Conservation (phyloP, 257 asterid genomes). For the Lavandula angustifolia region DNA sequence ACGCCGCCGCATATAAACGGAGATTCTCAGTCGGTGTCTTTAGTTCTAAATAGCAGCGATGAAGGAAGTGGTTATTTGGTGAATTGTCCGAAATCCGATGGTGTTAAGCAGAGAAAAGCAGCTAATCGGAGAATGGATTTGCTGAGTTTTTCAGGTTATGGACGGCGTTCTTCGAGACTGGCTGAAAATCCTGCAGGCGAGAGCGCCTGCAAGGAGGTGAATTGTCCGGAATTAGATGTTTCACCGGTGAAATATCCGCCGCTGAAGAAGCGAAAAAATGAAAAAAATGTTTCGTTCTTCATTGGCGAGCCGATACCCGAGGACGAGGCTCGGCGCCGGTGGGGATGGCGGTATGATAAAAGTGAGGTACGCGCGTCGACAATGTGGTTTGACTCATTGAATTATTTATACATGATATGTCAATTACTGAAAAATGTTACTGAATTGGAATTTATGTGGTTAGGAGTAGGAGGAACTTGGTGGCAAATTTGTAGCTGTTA, state of each 20-base stretch:
- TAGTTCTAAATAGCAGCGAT: conserved; percentile 9
- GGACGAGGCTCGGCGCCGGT: conserved; percentile 48
- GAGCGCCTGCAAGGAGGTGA: conserved; percentile 14
- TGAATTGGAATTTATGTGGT: neutral
- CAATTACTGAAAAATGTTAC: neutral
- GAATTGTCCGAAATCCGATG: conserved; percentile 26
- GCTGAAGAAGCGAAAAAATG: conserved; percentile 36
- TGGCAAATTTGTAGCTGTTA: conserved; percentile 8
- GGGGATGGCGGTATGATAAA: conserved; percentile 47
- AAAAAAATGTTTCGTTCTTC: conserved; percentile 34
- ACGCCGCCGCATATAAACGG: conserved; percentile 14
- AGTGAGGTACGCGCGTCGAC: conserved; percentile 36
- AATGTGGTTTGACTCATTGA: conserved; percentile 7
- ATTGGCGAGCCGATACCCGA: conserved; percentile 42
- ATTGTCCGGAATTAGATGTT: conserved; percentile 25
- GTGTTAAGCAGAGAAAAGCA: conserved; percentile 15
- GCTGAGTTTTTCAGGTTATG: conserved; percentile 30
- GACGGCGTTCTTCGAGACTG: conserved; percentile 43
- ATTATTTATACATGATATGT: neutral
- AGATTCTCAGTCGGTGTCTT: conserved; percentile 23
- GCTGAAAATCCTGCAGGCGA: conserved; percentile 36
- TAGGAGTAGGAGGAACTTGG: neutral
- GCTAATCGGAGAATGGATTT: conserved; percentile 28
- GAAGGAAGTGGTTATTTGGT: conserved; percentile 27
- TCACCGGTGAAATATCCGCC: conserved; percentile 31